These are phyloP conservation scores for Amauroascus niger DNA, from an alignment of 2,329 filamentous ascomycete species.

Conservation along the genomic window DNA sequence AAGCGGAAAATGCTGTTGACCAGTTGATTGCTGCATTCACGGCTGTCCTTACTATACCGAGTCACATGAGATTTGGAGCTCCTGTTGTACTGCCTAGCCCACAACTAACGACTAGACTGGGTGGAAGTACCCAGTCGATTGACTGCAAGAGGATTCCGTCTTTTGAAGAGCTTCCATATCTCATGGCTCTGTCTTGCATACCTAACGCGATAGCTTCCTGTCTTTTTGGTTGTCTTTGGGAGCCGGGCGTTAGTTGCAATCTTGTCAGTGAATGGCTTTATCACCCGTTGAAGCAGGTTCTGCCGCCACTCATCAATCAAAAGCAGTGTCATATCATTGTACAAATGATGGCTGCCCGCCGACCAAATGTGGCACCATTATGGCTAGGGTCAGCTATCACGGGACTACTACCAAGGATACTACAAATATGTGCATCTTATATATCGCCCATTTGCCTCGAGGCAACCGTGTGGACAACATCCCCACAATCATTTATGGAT, in stretches of 20 bases:
- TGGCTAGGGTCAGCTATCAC: constrained; percentile 11
- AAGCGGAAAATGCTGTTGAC: constrained; percentile 14
- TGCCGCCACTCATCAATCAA: constrained; percentile 9
- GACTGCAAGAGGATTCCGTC: constrained; percentile 10
- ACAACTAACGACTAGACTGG: not conserved
- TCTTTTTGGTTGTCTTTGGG: constrained; percentile 13
- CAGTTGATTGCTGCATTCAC: constrained; percentile 15
- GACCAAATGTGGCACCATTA: constrained; percentile 11
- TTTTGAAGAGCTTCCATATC: constrained; percentile 10
- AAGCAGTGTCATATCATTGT: constrained; percentile 7
- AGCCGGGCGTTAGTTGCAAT: constrained; percentile 10
- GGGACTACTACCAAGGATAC: constrained; percentile 11
- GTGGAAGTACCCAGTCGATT: not conserved
- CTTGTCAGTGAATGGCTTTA: constrained; percentile 13
- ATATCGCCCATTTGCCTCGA: constrained; percentile 10
- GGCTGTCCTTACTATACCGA: constrained; percentile 15
- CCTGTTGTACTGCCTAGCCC: constrained; percentile 12
- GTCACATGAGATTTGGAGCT: constrained; percentile 14
- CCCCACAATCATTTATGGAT: constrained; percentile 8
- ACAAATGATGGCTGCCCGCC: constrained; percentile 10
- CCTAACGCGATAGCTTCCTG: constrained; percentile 10
- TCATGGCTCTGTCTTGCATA: constrained; percentile 12
- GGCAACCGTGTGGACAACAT: not conserved
- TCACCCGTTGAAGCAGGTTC: constrained; percentile 4
- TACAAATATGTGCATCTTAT: not conserved